Evolutionary conservation across 2,329 filamentous ascomycete genomes (phyloP), one percentile per base, ranked within the genome.

Genomic region (Fusarium humuli): DNA sequence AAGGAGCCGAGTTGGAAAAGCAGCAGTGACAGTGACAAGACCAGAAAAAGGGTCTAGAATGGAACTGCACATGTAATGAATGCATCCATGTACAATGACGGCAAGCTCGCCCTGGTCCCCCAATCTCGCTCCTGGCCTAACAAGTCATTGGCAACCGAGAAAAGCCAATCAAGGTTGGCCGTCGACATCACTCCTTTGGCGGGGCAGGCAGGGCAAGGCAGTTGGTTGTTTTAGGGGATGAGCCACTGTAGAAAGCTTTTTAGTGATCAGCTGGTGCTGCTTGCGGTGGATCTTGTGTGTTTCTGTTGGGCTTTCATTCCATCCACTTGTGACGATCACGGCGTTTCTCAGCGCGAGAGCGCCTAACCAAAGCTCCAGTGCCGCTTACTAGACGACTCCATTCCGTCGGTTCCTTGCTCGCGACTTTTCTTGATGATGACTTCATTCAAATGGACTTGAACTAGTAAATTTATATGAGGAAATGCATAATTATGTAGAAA

Each of bases 81-180:
- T 57, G 53, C 34, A 71, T 57, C 53, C 34, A 71, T 71, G 70
- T 67, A 73, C 66, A 73, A 73, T 73, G 72, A 74, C 72, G 71
- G 72, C 42, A 73, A 73, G 60, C 72, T 71, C 67, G 41, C 30
- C 63, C 54, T 62, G 42, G 60, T 56, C 67, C 53, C 55, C 61
- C 64, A 72, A 74, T 73, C 48, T 72, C 71, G 65, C 59, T 59
- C 54, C 49, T 52, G 61, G 42, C 62, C 44, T 46, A 18, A 57
- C 45, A 34, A 49, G 58, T 59, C 58, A 40, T 34, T 58, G 46
- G 49, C 23, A 29, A 53, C 32, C 13, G n/a, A 27, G 22, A 18
- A 44, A 29, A 27, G n/a, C 67, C 72, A 74, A 74, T 74, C 57
- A 62, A 25, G n/a, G 25, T 29, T 27, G 30, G 18, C 20, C 18